These are phyloP conservation scores for Colletotrichum brevisporum DNA, from an alignment of 2,329 filamentous ascomycete species.

Conservation along the genomic window DNA sequence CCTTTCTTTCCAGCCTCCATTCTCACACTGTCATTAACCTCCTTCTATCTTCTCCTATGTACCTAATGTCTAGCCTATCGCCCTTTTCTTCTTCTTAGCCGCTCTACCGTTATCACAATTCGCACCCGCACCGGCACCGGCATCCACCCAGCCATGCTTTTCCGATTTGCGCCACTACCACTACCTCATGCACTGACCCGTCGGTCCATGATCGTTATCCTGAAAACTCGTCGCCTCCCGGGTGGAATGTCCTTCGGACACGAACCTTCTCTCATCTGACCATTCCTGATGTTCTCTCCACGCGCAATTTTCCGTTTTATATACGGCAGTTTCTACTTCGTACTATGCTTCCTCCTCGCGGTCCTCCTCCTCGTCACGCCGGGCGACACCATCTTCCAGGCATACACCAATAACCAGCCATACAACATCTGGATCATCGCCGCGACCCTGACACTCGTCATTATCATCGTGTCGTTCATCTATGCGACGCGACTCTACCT, in stretches of 20 bases:
- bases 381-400: constrained; percentile 84
- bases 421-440: constrained; percentile 89
- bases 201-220: constrained; percentile 35
- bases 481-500: constrained; percentile 90
- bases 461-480: constrained; percentile 79
- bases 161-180: constrained; percentile 45
- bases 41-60: constrained; percentile 28
- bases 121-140: constrained; percentile 14
- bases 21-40: constrained; percentile 12
- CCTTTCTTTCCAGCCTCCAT: constrained; percentile 34
- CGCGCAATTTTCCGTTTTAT: constrained; percentile 81
- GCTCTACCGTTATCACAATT: constrained; percentile 3
- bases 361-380: constrained; percentile 85
- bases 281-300: constrained; percentile 54
- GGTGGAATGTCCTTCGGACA: constrained; percentile 28
- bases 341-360: constrained; percentile 81
- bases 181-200: constrained; percentile 41
- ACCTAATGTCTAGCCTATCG: constrained; percentile 25
- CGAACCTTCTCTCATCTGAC: constrained; percentile 31
- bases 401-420: constrained; percentile 73
- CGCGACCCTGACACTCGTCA: constrained; percentile 81
- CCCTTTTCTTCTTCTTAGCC: constrained; percentile 19
- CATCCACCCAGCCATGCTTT: constrained; percentile 41
- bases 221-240: constrained; percentile 42
- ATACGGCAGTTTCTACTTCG: constrained; percentile 83